Percentiles rank a stretch among this genome's conserved stretches.
Evolutionary conservation across 108 stramenopile genomes (phyloP).

Genomic region (Discostella pseudostelligera): DNA sequence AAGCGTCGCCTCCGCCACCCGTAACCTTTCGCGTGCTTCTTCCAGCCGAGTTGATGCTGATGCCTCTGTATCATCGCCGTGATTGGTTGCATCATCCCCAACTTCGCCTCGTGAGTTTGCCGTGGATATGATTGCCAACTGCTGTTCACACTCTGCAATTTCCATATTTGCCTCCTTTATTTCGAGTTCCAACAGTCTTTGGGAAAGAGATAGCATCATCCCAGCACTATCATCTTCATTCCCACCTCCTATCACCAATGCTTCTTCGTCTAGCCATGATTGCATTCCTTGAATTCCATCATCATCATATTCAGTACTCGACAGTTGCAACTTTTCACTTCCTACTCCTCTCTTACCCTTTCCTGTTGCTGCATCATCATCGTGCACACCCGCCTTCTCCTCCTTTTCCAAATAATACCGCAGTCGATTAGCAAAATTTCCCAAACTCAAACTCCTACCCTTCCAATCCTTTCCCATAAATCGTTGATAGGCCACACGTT

Average conservation of each 20-base stretch:
- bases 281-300: not conserved
- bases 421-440: conserved; percentile 47
- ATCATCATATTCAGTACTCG: not conserved
- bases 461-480: conserved; percentile 82
- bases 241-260: not conserved
- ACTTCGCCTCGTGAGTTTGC: not conserved
- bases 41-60: conserved; percentile 19
- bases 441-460: conserved; percentile 53
- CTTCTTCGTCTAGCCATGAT: not conserved
- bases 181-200: conserved; percentile 66
- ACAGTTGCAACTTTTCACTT: no score
- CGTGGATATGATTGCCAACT: conserved; percentile 45
- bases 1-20: conserved; percentile 26
- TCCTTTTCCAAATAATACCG: conserved; percentile 45
- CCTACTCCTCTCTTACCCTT: not conserved
- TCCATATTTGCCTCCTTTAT: conserved; percentile 67
- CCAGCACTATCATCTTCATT: conserved; percentile 18
- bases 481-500: conserved; percentile 85
- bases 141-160: conserved; percentile 68
- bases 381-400: conserved; percentile 1
- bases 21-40: conserved; percentile 30
- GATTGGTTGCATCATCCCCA: not conserved
- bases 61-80: not conserved
- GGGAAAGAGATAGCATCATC: conserved; percentile 47
- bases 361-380: not conserved